Percentiles rank a stretch among this genome's conserved stretches.
These are phyloP conservation scores for Blastocystis sp. DNA, from an alignment of 352 stramenopile genomes.

Conservation along the genomic window DNA sequence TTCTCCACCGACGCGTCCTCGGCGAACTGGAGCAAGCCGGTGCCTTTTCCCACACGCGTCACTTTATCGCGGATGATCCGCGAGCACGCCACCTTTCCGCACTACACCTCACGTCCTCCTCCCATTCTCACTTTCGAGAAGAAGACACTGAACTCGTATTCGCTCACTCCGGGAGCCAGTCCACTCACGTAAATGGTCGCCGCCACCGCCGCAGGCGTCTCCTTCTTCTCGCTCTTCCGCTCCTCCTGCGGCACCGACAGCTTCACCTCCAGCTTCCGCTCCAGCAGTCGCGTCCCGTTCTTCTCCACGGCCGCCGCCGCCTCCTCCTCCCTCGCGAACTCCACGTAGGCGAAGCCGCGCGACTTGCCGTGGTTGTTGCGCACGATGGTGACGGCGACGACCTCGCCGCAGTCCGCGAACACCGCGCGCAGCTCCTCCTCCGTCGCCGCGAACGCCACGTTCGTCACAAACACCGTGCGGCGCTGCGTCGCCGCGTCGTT, in stretches of 20 bases:
- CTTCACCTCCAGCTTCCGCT: constrained; percentile 38
- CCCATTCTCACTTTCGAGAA: constrained; percentile 8
- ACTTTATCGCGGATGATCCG: constrained; percentile 35
- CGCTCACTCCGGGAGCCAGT: constrained; percentile 1
- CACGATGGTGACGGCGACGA: not conserved
- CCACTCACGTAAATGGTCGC: constrained; percentile 42
- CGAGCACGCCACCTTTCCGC: constrained; percentile 19
- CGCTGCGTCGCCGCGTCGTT: not conserved
- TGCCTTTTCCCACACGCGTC: constrained; percentile 17
- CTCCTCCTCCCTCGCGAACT: constrained; percentile 72
- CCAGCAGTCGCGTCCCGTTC: constrained; percentile 68
- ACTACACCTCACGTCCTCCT: not conserved
- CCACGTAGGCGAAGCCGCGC: constrained; percentile 61
- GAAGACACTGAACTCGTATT: constrained; percentile 51
- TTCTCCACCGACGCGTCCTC: not conserved
- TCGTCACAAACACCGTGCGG: constrained; percentile 42
- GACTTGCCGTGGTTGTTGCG: constrained; percentile 45
- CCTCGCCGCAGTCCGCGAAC: not conserved
- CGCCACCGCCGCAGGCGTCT: not conserved
- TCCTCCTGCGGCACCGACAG: constrained; percentile 34
- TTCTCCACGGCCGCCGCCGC: constrained; percentile 67
- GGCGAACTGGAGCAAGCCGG: constrained; percentile 25
- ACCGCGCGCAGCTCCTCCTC: not conserved
- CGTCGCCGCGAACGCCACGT: not conserved
- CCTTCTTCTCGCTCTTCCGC: constrained; percentile 41